Base-by-base conservation (phyloP, 176 grass and related monocot species). In the Avena atlantica region DNA sequence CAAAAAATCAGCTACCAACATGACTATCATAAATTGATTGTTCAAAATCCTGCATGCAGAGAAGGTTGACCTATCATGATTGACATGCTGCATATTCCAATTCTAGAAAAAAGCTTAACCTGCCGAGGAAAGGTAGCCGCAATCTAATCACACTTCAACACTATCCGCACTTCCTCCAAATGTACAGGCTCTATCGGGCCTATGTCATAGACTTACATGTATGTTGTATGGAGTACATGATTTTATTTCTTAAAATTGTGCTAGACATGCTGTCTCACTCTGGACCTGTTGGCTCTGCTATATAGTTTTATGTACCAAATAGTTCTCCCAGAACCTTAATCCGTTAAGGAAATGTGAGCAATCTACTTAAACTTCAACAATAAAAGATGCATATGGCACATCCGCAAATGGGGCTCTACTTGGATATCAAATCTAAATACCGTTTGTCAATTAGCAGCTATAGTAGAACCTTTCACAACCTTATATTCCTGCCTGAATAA, bases 1-100 rank as follows among this genome's bases (percentile, higher is more conserved):
- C 9, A 71, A 73, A 59, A 80, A 34, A 80, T 9, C 15, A 74
- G 15, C 15, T 74, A 81, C 49, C 17, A 81, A 76, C 36, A 80
- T 65, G n/a, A 55, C 76, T 20, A 76, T 24, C 25, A 68, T 24
- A 86, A 58, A 70, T 51, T 29, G 21, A 68, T 49, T 27, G 70
- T 19, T 79, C 56, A 40, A 58, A 67, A 55, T 52, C 21, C 11
- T 79, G 44, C 13, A 79, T 72, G 15, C 45, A 81, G 48, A 85
- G 15, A 80, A 50, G 17, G 20, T 11, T 57, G 61, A 16, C 68
- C 7, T 72, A 2, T 53, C 11, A 24, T 76, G 13, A 31, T 17
- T 31, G 24, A 74, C 55, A 85, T 74, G 44, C 71, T 66, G 27
- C 15, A 79, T 20, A 79, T 9, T 70, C 34, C 8, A 5, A 70